These are phyloP conservation scores for Didymella sp. DNA, from an alignment of 2,329 filamentous ascomycete genomes.

Conservation along the genomic window DNA sequence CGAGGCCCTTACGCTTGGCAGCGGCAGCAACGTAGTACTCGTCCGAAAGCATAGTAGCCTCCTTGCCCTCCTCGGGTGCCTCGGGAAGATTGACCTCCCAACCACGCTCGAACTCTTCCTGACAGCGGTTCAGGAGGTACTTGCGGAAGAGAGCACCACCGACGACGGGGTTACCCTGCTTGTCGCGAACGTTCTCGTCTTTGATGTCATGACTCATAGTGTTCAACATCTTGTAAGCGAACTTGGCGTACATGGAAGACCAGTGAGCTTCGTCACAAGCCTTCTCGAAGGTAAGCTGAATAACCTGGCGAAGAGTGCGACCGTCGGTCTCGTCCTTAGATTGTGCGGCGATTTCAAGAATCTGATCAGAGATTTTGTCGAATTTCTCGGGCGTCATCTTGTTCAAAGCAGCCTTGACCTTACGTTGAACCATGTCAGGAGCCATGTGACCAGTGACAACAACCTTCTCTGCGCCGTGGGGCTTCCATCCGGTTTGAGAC, in stretches of 20 bases:
- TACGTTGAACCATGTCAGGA: slow-evolving; percentile 93
- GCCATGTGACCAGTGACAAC: slow-evolving; percentile 65
- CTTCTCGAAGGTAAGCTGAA: slow-evolving; percentile 99
- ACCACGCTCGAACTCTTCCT: slow-evolving; percentile 97
- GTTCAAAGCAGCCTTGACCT: slow-evolving; percentile 98
- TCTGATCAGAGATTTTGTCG: slow-evolving; percentile 91
- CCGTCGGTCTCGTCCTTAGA: slow-evolving; percentile 96
- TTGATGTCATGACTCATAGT: slow-evolving; percentile 84
- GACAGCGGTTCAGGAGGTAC: slow-evolving; percentile 96
- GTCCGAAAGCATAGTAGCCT: slow-evolving; percentile 86
- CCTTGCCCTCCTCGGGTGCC: slow-evolving; percentile 80
- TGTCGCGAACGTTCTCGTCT: slow-evolving; percentile 93
- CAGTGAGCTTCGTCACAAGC: slow-evolving; percentile 98
- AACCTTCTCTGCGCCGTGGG: slow-evolving; percentile 59
- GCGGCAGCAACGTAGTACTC: slow-evolving; percentile 95
- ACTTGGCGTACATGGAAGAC: slow-evolving; percentile 98
- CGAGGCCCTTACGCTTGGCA: slow-evolving; percentile 94
- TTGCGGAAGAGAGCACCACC: slow-evolving; percentile 97
- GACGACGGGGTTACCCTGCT: slow-evolving; percentile 83
- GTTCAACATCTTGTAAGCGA: slow-evolving; percentile 96
- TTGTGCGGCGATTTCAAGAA: slow-evolving; percentile 88
- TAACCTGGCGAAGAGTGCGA: slow-evolving; percentile 93
- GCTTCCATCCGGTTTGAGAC: slow-evolving; percentile 86
- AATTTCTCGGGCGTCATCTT: slow-evolving; percentile 99
- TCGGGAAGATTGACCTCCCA: slow-evolving; percentile 89